A percentile compares a stretch with the other conserved stretches of the same genome.
These are phyloP conservation scores for Lanmaoa rubissima DNA, from an alignment of 768 basidiomycete species.

Conservation along the genomic window DNA sequence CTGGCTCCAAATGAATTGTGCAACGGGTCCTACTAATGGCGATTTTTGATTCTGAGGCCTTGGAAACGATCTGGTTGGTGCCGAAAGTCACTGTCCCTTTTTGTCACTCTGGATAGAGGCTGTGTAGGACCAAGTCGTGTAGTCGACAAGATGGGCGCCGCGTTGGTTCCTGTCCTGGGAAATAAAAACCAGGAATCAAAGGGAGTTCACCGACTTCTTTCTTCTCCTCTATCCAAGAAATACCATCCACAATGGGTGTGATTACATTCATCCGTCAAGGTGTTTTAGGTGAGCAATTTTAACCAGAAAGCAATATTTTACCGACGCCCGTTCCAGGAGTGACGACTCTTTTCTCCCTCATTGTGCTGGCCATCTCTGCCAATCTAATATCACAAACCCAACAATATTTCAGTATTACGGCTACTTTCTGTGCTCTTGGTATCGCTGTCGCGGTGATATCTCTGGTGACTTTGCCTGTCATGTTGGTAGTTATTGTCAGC, in stretches of 20 bases:
- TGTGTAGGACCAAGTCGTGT: background rate
- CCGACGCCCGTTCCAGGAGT: conserved; percentile 12
- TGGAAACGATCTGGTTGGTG: background rate
- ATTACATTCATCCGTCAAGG: conserved; percentile 16
- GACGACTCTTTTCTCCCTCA: conserved; percentile 25
- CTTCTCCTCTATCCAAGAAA: background rate
- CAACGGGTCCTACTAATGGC: background rate
- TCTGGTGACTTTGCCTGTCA: conserved; percentile 28
- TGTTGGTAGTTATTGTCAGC: conserved; percentile 16
- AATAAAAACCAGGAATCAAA: conserved; percentile 12
- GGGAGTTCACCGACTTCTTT: background rate
- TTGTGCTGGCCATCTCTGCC: conserved; percentile 32
- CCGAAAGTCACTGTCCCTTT: background rate
- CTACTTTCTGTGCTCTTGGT: conserved; percentile 27
- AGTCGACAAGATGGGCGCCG: background rate
- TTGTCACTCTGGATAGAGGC: background rate
- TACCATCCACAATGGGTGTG: conserved; percentile 9
- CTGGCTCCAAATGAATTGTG: background rate
- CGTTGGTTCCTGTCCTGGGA: background rate
- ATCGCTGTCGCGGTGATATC: conserved; percentile 30
- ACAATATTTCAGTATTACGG: conserved; percentile 7
- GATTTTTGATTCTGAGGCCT: background rate
- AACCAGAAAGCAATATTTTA: background rate
- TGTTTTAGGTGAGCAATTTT: conserved; percentile 21
- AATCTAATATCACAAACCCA: conserved; percentile 24